phyloP scores from a whole-genome alignment of 129 eudicot species.

The Helianthus tuberosus region DNA sequence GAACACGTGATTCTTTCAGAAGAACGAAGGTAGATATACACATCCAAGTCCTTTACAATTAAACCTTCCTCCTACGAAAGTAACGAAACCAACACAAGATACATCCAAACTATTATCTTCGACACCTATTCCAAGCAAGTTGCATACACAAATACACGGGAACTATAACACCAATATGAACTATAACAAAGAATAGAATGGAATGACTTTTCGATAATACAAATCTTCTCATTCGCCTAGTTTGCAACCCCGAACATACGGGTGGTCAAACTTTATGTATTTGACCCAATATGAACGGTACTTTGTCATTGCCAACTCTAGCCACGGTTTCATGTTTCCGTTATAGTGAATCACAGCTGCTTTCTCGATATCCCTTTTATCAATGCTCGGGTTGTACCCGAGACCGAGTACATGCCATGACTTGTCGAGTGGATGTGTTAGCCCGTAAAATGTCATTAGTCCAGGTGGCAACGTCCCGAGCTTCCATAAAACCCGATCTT shows the following conservation, averaged over 20 bases:
- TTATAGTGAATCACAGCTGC: conserved; percentile 95
- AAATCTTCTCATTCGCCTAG: conserved; percentile 45
- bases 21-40: conserved; percentile 16
- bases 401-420: conserved; percentile 96
- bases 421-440: conserved; percentile 90
- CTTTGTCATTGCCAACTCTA: conserved; percentile 90
- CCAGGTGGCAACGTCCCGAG: conserved; percentile 97
- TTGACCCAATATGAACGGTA: conserved; percentile 87
- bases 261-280: conserved; percentile 84
- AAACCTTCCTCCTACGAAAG: conserved; percentile 16
- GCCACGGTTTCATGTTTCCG: conserved; percentile 98
- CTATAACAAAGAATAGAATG: conserved; percentile 29
- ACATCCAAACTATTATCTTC: conserved; percentile 20
- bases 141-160: conserved; percentile 31
- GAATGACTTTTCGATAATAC: conserved; percentile 19
- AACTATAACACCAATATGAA: conserved; percentile 14
- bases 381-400: conserved; percentile 86
- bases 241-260: conserved; percentile 73
- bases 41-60: conserved; percentile 28
- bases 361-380: conserved; percentile 69
- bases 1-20: background rate
- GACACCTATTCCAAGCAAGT: conserved; percentile 17
- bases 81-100: background rate
- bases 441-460: conserved; percentile 79
- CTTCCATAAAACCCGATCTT: conserved; percentile 88